Base-by-base conservation (phyloP, 495 filamentous ascomycete genomes). In the Apodospora peruviana region DNA sequence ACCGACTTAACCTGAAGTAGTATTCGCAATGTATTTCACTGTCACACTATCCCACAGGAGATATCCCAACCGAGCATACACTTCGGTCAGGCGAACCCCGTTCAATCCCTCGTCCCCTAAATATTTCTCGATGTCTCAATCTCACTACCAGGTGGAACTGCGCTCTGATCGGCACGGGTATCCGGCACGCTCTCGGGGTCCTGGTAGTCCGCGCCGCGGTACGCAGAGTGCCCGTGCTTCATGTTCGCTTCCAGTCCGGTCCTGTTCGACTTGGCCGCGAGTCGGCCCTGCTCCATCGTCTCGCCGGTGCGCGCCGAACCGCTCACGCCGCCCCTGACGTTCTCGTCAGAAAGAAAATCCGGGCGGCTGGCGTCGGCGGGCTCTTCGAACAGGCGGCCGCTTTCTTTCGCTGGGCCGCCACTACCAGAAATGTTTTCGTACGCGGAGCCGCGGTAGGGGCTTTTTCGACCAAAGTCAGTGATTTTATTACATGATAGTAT, bases 111-210 rank as follows among this genome's bases (percentile, higher is more conserved):
- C n/a, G n/a, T n/a, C n/a, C n/a, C n/a, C n/a, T n/a, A 45, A 17
- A 21, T 45, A 21, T 32, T 38, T 14, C 16, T 18, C 1, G 22
- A 32, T 3, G 29, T 40, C 42, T 27, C 49, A 34, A 40, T 29
- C 8, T 20, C 42, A 19, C 49, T 51, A 29, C 40, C 9, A 2
- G 49, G 49, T n/a, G 42, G 49, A 3, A 51, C 23, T 7, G 39
- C 49, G 20, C 29, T 35, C 49, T 19, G 21, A 20, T 45, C 43
- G 8, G 49, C 49, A 17, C 5, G 29, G 17, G 4, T 4, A 20
- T 51, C 49, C 2, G 42, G 42, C 12, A 37, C 29, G 5, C 18
- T 21, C 40, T 50, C 40, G 17, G 18, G 9, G 19, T 0, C 8
- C 19, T 51, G 17, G 5, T 8, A 32, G 14, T 45, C 21, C 14